Evolutionary conservation across 2,329 filamentous ascomycete genomes (phyloP), one percentile per base, ranked within the genome.

Genomic region (Aspergillus sojae): DNA sequence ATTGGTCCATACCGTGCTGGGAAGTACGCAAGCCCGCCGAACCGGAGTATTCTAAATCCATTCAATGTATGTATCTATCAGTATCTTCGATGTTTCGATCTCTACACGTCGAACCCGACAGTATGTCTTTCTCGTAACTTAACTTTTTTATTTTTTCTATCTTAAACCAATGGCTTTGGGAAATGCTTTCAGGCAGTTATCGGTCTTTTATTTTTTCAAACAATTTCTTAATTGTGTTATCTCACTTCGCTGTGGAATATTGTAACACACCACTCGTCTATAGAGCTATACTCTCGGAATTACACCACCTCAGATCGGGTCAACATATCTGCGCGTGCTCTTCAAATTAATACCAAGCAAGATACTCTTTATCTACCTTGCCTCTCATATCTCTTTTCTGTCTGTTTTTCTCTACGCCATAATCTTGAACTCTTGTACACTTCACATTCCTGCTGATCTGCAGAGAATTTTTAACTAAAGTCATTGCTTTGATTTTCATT

Each of bases 1-100:
- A 67, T 62, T 34, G 21, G 62, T 60, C 62, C 66, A 64, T 54
- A 50, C 64, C 65, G 71, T 72, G 66, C 70, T 73, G 67, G 67
- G 63, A 70, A 71, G 48, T 73, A 70, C 72, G 72, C 72, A 36
- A n/a, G 34, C 14, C 26, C 10, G 54, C 12, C 7, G 52, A 55
- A 10, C 32, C 52, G 28, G 52, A 55, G 34, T 39, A 7, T 54
- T 32, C 30, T 21, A n/a, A 19, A 32, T 21, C 57, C 7, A 52
- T 58, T 3, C 19, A 39, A 58, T 50, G 5, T 34, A 55, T 39
- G n/a, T 36, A 55, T 39, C 50, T 23, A 36, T 36, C 21, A 39
- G 32, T 55, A 39, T 52, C 28, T 52, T 52, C 28, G 39, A 36
- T 54, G 14, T 34, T 55, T 55, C 19, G 21, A 55, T 39, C 52